These are phyloP conservation scores for Phoenix roebelenii DNA, from an alignment of 176 grass and related monocot genomes.

Conservation along the genomic window DNA sequence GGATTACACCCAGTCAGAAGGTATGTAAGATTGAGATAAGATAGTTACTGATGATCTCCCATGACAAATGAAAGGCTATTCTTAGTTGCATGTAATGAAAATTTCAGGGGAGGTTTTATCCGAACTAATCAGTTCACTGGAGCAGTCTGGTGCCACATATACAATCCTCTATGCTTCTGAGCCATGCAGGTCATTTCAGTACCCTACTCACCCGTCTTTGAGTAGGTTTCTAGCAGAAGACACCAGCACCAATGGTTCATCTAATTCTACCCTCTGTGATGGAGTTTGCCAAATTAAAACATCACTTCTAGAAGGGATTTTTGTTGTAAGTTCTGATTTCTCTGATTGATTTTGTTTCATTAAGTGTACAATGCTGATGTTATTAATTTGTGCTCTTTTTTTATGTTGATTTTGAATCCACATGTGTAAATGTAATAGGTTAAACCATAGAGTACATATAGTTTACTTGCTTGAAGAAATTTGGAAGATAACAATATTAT, in stretches of 20 bases:
- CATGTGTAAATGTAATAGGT: no score
- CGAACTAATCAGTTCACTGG: conserved; percentile 35
- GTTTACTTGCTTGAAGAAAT: no score
- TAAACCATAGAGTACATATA: no score
- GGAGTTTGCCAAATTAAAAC: conserved; percentile 67
- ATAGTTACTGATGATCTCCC: conserved; percentile 7
- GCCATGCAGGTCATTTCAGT: conserved; percentile 36
- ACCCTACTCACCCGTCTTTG: conserved; percentile 24
- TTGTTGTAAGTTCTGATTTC: conserved; percentile 62
- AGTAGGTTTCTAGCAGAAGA: conserved; percentile 69
- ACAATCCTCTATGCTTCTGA: conserved; percentile 76
- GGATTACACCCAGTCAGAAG: conserved; percentile 48
- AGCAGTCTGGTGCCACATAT: conserved; percentile 49
- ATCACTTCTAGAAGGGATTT: conserved; percentile 75
- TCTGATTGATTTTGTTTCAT: no score
- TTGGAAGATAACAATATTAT: no score
- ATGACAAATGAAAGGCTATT: background rate
- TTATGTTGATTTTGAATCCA: no score
- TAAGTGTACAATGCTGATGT: no score
- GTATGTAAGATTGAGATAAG: conserved; percentile 28
- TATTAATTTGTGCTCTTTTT: no score
- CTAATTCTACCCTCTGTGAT: conserved; percentile 50
- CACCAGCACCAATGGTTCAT: conserved; percentile 22
- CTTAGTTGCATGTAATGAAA: conserved; percentile 1
- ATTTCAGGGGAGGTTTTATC: conserved; percentile 70